These are phyloP conservation scores for Anisodus tanguticus DNA, from an alignment of 257 asterid species.

Conservation along the genomic window DNA sequence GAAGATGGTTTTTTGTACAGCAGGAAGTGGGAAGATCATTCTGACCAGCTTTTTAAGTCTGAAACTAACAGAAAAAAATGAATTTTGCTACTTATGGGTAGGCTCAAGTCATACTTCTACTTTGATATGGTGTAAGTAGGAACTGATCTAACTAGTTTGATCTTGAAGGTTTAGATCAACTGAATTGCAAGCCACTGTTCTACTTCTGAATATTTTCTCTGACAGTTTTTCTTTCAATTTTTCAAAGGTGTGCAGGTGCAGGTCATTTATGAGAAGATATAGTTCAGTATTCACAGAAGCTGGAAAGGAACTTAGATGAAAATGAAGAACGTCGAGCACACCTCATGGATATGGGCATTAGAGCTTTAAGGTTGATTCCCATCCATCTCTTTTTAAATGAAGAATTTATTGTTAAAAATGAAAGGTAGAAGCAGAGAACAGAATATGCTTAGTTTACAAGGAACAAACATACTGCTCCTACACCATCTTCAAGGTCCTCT, in stretches of 20 bases:
- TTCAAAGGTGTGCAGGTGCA: slow-evolving; percentile 90
- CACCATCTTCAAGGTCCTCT: slow-evolving; percentile 20
- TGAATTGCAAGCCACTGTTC: slow-evolving; percentile 4
- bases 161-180: neutral
- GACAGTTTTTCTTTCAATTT: slow-evolving; percentile 25
- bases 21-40: neutral
- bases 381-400: neutral
- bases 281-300: slow-evolving; percentile 64
- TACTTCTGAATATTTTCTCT: slow-evolving; percentile 21
- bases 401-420: slow-evolving; percentile 8
- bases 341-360: slow-evolving; percentile 82
- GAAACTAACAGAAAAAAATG: neutral
- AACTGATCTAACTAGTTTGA: slow-evolving; percentile 3
- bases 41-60: neutral
- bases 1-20: neutral
- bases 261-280: slow-evolving; percentile 93
- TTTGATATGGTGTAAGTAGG: slow-evolving; percentile 11
- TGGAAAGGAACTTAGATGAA: slow-evolving; percentile 61
- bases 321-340: slow-evolving; percentile 77
- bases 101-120: neutral
- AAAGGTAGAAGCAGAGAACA: slow-evolving; percentile 18
- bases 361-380: slow-evolving; percentile 74
- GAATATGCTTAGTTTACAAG: neutral
- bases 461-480: slow-evolving; percentile 9
- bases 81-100: neutral